Percentiles rank a stretch among this genome's conserved stretches.
Conservation (phyloP, 2,329 filamentous ascomycete genomes). For the Sporothrix pallida region DNA sequence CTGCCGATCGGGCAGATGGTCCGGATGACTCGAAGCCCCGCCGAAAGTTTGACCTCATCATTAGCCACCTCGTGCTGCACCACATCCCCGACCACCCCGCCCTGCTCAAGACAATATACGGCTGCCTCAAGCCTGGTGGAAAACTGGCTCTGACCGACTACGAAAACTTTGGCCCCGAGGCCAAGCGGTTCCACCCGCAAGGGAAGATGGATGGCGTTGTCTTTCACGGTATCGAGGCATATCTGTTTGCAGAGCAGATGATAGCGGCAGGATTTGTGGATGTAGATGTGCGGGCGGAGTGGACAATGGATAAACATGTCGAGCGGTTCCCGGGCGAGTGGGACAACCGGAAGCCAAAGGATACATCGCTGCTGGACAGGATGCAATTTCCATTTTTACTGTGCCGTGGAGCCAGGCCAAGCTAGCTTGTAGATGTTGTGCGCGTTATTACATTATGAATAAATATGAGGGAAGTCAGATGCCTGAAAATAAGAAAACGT, state of each 20-base stretch:
- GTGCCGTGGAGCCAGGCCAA: conserved; percentile 41
- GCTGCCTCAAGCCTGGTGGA: conserved; percentile 55
- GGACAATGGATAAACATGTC: conserved; percentile 56
- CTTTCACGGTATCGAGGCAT: conserved; percentile 56
- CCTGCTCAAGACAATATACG: conserved; percentile 54
- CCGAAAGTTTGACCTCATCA: conserved; percentile 57
- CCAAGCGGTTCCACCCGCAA: conserved; percentile 58
- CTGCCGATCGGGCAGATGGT: conserved; percentile 39
- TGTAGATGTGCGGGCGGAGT: conserved; percentile 54
- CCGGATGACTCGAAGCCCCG: conserved; percentile 31
- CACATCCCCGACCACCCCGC: conserved; percentile 56
- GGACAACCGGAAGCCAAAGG: conserved; percentile 44
- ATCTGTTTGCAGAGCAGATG: conserved; percentile 52
- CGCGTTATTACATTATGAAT: too few species aligned
- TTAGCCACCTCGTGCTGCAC: conserved; percentile 61
- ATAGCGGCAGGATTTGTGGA: conserved; percentile 55
- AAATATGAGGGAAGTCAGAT: too few species aligned
- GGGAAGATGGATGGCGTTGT: conserved; percentile 60
- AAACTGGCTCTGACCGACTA: conserved; percentile 61
- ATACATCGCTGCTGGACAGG: conserved; percentile 38
- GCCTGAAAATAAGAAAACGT: too few species aligned
- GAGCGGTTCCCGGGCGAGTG: conserved; percentile 54
- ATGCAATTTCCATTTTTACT: conserved; percentile 51
- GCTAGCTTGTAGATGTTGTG: too few species aligned
- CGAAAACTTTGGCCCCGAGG: conserved; percentile 60